Conservation (phyloP, 192 early-diverging fungal species). For the Rhizophagus sp. region DNA sequence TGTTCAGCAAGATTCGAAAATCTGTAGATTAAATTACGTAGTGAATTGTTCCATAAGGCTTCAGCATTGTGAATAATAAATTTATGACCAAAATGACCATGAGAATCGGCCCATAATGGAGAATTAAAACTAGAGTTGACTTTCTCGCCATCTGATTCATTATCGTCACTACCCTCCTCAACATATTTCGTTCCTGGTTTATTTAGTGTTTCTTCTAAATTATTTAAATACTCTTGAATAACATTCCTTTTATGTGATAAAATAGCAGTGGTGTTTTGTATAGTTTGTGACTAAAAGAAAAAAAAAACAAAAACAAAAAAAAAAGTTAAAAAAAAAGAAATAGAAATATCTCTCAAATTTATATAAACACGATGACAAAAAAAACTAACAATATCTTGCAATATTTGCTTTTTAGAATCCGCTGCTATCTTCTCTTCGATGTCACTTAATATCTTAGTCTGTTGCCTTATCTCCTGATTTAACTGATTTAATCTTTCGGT, state of each 20-base stretch:
- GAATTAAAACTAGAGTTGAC: neutral
- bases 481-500: conserved; percentile 56
- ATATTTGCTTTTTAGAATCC: conserved; percentile 43
- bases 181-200: neutral
- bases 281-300: conserved; percentile 47
- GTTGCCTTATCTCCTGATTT: conserved; percentile 55
- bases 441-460: conserved; percentile 48
- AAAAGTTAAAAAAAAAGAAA: neutral
- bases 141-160: conserved; percentile 1
- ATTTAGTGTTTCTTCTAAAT: conserved; percentile 20
- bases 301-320: neutral
- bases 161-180: neutral
- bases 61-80: conserved; percentile 85
- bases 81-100: conserved; percentile 64
- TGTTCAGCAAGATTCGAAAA: conserved; percentile 72
- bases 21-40: conserved; percentile 81
- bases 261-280: conserved; percentile 57
- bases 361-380: conserved; percentile 22
- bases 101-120: conserved; percentile 39
- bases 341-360: neutral
- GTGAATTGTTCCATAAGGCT: conserved; percentile 81
- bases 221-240: conserved; percentile 44
- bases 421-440: conserved; percentile 47
- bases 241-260: conserved; percentile 64
- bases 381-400: conserved; percentile 40